Evolutionary conservation across 164 flowering plant species (phyloP), one percentile per base, ranked within the genome.

Genomic region (Aristolochia californica): DNA sequence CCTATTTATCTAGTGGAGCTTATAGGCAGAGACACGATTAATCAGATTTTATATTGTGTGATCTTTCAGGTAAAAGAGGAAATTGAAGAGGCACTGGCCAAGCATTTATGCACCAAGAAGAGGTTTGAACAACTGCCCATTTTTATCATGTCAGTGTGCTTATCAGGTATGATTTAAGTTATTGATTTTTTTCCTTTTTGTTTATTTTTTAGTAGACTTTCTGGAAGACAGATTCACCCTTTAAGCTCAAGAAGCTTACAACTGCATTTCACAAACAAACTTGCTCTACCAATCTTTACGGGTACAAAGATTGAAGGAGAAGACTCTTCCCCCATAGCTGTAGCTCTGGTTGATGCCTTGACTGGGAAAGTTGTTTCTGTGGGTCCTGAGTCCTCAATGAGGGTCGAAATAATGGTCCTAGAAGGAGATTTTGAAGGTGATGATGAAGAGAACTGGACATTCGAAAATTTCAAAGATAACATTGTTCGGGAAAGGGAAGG

Each of bases 221-320:
- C 64, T 57, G 83, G 60, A 26, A 74, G 78, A 57, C 83, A 78
- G 26, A 54, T 65, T 28, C 58, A 73, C 60, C 65, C 74, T 55
- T 66, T 78, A 25, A 77, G 71, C 12, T 68, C 79, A 56, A 77
- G 83, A 61, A 80, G 72, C 75, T 69, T 91, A 61, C 78, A 76
- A 28, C 74, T 91, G 9, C 72, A 74, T 70, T 88, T 91, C 67
- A 47, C 59, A 20, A 78, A 63, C 63, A 74, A 59, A 45, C 74
- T 85, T 26, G 83, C 81, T 66, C 85, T 83, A 64, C 95, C 95
- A 1, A 75, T 91, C 21, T 84, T 84, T 62, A 84, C 98, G 56
- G 90, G 90, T 30, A 67, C 84, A 45, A 83, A 73, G 72, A 80
- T 91, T 58, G 87, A 85, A 72, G 96, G 83, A 62, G 89, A 80